Conservation (phyloP, 1,284 basidiomycete genomes). For the Earliella scabrosa region DNA sequence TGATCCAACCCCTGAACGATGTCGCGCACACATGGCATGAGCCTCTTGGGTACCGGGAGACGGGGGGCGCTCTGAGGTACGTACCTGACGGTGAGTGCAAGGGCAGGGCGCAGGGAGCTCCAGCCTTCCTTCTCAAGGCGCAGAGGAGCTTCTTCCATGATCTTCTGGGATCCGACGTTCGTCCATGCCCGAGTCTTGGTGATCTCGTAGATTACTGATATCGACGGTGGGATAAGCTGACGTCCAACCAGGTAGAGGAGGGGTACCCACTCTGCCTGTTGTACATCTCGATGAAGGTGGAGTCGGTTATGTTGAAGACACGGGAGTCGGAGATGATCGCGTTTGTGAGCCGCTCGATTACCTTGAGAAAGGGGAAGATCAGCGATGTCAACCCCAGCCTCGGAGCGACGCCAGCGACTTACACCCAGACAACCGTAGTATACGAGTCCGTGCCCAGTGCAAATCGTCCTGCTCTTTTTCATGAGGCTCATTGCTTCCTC, state of each 20-base stretch:
- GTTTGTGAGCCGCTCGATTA: slow-evolving; percentile 32
- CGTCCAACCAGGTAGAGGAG: neutral
- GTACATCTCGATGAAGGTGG: slow-evolving; percentile 31
- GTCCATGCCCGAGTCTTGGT: neutral
- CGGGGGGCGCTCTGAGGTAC: neutral
- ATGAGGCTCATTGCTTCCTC: too few species aligned
- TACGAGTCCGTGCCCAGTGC: neutral
- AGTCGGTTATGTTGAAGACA: slow-evolving; percentile 34
- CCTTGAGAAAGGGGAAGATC: too few species aligned
- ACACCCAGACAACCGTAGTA: neutral
- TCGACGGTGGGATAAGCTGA: neutral
- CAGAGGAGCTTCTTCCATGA: slow-evolving; percentile 37
- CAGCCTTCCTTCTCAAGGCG: slow-evolving; percentile 40
- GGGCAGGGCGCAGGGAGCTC: slow-evolving; percentile 38
- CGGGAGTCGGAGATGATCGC: slow-evolving; percentile 38
- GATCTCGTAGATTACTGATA: neutral
- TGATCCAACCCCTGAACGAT: slow-evolving; percentile 42
- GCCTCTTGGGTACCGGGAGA: neutral
- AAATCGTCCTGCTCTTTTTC: neutral
- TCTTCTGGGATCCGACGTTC: neutral
- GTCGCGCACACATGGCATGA: too few species aligned
- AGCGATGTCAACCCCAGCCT: too few species aligned
- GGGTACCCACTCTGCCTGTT: slow-evolving; percentile 36
- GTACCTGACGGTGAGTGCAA: slow-evolving; percentile 44
- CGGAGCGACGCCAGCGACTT: too few species aligned